Percentiles rank a stretch among this genome's conserved stretches.
These are phyloP conservation scores for Thamnidium elegans DNA, from an alignment of 192 early-diverging fungal genomes.

Conservation along the genomic window DNA sequence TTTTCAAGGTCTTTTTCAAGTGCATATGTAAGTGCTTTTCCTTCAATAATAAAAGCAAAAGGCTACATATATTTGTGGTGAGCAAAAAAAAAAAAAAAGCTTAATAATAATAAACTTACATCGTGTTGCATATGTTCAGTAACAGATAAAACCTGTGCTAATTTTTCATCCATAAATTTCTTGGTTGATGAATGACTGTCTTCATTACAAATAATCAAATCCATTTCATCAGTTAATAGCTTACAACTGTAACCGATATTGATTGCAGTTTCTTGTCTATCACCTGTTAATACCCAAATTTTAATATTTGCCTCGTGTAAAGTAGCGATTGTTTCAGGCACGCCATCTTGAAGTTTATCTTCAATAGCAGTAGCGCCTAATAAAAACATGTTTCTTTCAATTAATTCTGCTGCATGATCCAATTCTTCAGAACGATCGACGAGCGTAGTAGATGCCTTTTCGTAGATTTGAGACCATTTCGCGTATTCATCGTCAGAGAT, in stretches of 20 bases:
- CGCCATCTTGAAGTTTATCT: constrained; percentile 93
- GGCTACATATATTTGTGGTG: constrained; percentile 21
- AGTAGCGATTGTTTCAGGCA: constrained; percentile 94
- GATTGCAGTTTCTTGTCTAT: constrained; percentile 96
- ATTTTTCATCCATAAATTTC: constrained; percentile 77
- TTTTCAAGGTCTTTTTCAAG: constrained; percentile 73
- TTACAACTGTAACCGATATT: constrained; percentile 95
- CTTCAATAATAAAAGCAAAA: constrained; percentile 90
- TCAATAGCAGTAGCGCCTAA: constrained; percentile 96
- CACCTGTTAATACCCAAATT: constrained; percentile 96
- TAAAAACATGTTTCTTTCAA: constrained; percentile 83
- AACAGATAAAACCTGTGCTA: constrained; percentile 18
- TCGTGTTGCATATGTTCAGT: constrained; percentile 18
- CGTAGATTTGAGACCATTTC: constrained; percentile 73
- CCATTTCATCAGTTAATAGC: constrained; percentile 91
- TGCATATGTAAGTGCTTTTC: constrained; percentile 85
- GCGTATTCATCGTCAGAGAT: constrained; percentile 80
- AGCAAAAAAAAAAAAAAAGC: constrained; percentile 9
- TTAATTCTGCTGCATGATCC: constrained; percentile 83
- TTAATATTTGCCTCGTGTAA: constrained; percentile 88
- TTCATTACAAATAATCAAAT: constrained; percentile 84
- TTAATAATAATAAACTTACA: not conserved
- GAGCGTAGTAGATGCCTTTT: constrained; percentile 80
- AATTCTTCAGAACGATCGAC: constrained; percentile 78
- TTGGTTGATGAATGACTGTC: constrained; percentile 81